A percentile compares a stretch with the other conserved stretches of the same genome.
Evolutionary conservation across 73 alveolate species (phyloP).

Genomic region (Paramecium tetraurelia): DNA sequence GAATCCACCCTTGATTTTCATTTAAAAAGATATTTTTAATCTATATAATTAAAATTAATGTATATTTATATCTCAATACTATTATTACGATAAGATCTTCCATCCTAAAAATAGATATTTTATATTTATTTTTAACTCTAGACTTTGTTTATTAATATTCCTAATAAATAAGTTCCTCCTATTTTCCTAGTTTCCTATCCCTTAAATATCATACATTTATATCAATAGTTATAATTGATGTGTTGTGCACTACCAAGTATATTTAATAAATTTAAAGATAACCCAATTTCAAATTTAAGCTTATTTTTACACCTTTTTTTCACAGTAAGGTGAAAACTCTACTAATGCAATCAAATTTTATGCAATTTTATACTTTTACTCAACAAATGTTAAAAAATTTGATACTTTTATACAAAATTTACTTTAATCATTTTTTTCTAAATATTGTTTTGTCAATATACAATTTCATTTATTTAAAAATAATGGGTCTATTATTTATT

Average conservation of each 20-base stretch:
- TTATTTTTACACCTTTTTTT: neutral
- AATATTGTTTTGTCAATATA: neutral
- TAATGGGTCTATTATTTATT: neutral
- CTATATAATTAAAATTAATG: neutral
- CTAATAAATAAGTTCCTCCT: neutral
- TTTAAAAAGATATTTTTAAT: neutral
- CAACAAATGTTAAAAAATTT: too few species aligned
- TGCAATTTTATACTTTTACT: neutral
- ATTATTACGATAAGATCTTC: neutral
- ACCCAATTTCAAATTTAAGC: neutral
- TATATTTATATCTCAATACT: neutral
- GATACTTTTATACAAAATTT: neutral
- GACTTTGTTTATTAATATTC: too few species aligned
- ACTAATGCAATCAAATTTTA: neutral
- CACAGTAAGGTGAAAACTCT: neutral
- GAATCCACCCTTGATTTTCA: constrained; percentile 5
- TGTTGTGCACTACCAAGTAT: neutral
- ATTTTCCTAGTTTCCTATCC: neutral
- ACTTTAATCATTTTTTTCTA: too few species aligned
- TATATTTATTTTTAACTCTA: neutral
- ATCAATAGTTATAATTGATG: neutral
- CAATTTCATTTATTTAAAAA: neutral
- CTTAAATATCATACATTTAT: neutral
- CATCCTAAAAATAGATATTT: neutral
- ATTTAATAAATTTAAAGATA: neutral